A percentile compares a stretch with the other conserved stretches of the same genome.
Conservation (phyloP, 257 asterid genomes). For the Eucommia ulmoides region DNA sequence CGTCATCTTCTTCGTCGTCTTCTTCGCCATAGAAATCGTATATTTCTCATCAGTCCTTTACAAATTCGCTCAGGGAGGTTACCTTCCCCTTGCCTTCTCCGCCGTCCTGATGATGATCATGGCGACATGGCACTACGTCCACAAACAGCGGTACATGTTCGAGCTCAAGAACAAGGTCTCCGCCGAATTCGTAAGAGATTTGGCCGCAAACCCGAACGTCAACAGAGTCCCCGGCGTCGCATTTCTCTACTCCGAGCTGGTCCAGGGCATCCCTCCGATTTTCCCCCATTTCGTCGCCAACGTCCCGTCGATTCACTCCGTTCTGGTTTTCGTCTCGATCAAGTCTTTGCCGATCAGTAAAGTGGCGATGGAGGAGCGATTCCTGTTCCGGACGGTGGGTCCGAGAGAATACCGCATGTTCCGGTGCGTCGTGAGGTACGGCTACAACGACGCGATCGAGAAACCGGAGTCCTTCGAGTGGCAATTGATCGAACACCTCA, state of each 20-base stretch:
- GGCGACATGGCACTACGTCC: constrained; percentile 59
- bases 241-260: constrained; percentile 49
- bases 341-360: constrained; percentile 60
- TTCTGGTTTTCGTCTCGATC: constrained; percentile 51
- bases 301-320: constrained; percentile 45
- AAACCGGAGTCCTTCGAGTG: constrained; percentile 39
- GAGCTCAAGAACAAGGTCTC: constrained; percentile 65
- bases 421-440: constrained; percentile 60
- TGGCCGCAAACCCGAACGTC: constrained; percentile 18
- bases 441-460: constrained; percentile 45
- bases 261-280: constrained; percentile 70
- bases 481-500: constrained; percentile 27
- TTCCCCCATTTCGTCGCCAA: constrained; percentile 49
- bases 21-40: constrained; percentile 21
- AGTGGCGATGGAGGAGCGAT: constrained; percentile 41
- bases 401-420: constrained; percentile 31
- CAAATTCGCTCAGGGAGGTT: constrained; percentile 63
- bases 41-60: constrained; percentile 43
- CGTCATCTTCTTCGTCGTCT: constrained; percentile 21
- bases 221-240: constrained; percentile 54
- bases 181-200: constrained; percentile 18
- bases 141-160: constrained; percentile 33
- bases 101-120: constrained; percentile 32
- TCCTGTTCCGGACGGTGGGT: constrained; percentile 47
- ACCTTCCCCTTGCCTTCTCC: constrained; percentile 46